Evolutionary conservation across 1,284 basidiomycete genomes (phyloP).

Genomic region (Uromyces viciae-fabae): DNA sequence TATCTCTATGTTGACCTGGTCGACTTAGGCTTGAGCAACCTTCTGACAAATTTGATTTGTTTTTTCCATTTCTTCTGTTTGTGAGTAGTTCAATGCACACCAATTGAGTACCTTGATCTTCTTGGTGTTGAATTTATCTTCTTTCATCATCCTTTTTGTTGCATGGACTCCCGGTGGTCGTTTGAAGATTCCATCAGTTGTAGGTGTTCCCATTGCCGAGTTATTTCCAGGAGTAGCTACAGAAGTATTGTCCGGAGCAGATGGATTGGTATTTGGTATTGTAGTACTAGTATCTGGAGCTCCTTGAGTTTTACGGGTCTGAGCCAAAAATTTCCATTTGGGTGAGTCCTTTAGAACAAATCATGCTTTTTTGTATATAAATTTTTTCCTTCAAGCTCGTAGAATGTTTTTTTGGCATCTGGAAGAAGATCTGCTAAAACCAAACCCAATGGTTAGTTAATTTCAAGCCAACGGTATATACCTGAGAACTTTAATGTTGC

Average conservation of each 20-base stretch:
- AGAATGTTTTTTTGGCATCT: not conserved
- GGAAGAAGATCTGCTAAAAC: not conserved
- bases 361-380: not conserved
- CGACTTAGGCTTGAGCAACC: not conserved
- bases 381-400: not conserved
- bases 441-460: not conserved
- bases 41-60: not conserved
- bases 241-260: not conserved
- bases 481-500: too few relatives aligned
- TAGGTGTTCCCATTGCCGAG: too few relatives aligned
- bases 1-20: not conserved
- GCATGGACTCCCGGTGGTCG: not conserved
- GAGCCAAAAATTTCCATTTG: too few relatives aligned
- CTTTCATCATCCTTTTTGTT: not conserved
- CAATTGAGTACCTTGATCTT: not conserved
- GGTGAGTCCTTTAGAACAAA: not conserved
- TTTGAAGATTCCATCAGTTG: not conserved
- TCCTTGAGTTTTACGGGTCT: too few relatives aligned
- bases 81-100: not conserved
- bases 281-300: not conserved
- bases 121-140: not conserved
- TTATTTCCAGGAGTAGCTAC: not conserved
- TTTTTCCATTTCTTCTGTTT: not conserved
- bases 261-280: not conserved
- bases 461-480: too few relatives aligned